Evolutionary conservation across 192 early-diverging fungal genomes (phyloP).

Genomic region (Rhizophagus prolifer): DNA sequence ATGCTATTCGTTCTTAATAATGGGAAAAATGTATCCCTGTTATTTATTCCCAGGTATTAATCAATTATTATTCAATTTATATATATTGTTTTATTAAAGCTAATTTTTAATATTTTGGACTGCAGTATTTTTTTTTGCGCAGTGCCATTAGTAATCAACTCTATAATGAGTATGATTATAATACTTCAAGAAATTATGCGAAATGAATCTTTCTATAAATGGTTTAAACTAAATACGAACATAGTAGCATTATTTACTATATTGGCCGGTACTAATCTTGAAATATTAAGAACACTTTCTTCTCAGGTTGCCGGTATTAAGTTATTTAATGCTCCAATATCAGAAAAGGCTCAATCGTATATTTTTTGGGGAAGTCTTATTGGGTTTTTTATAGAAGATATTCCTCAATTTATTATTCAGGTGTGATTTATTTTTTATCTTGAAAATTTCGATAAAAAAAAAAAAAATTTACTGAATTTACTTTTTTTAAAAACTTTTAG

Average conservation of each 20-base stretch:
- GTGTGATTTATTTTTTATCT: background rate
- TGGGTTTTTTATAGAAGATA: constrained; percentile 7
- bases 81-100: background rate
- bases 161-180: background rate
- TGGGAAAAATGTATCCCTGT: background rate
- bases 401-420: constrained; percentile 16
- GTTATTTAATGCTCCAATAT: background rate
- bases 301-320: background rate
- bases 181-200: background rate
- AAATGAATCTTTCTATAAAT: background rate
- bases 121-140: background rate
- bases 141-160: background rate
- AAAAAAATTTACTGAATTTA: too few relatives aligned
- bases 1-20: background rate
- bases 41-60: constrained; percentile 5
- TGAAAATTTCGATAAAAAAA: too few relatives aligned
- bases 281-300: background rate
- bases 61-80: too few relatives aligned
- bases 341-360: background rate
- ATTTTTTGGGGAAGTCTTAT: background rate
- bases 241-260: background rate
- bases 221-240: background rate
- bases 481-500: too few relatives aligned
- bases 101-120: background rate
- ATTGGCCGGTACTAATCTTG: background rate